Percentiles rank a stretch among this genome's conserved stretches.
Conservation (phyloP, 192 early-diverging fungal species). For the Backusella luteola region DNA sequence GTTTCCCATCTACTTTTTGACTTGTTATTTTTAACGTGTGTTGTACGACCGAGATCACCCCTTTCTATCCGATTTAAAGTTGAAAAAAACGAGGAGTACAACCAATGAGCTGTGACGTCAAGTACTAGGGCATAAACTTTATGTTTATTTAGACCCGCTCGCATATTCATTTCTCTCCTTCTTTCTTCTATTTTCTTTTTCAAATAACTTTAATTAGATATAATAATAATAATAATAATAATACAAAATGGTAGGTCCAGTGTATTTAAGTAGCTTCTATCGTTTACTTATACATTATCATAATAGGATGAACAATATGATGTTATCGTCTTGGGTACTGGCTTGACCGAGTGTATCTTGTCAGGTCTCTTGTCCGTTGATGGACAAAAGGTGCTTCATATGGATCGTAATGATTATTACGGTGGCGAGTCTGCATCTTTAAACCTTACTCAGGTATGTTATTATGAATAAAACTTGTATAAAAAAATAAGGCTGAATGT, state of each 20-base stretch:
- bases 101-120: conserved; percentile 8
- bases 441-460: conserved; percentile 89
- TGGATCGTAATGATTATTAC: conserved; percentile 97
- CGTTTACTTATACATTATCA: not conserved
- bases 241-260: not conserved
- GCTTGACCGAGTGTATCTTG: conserved; percentile 87
- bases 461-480: not conserved
- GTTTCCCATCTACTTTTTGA: not conserved
- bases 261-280: not conserved
- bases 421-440: conserved; percentile 95
- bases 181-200: conserved; percentile 6
- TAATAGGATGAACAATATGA: conserved; percentile 85
- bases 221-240: not conserved
- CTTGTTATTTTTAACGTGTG: conserved; percentile 3
- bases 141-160: conserved; percentile 4
- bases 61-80: conserved; percentile 2
- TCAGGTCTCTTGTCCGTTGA: conserved; percentile 86
- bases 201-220: not conserved
- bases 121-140: not conserved
- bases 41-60: not conserved
- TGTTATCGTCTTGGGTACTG: conserved; percentile 86
- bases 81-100: conserved; percentile 1
- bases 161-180: not conserved
- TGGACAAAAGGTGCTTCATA: conserved; percentile 90
- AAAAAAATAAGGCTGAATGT: not conserved